Conservation (phyloP, 2,329 filamentous ascomycete species). For the Calcarisporium arbuscula region DNA sequence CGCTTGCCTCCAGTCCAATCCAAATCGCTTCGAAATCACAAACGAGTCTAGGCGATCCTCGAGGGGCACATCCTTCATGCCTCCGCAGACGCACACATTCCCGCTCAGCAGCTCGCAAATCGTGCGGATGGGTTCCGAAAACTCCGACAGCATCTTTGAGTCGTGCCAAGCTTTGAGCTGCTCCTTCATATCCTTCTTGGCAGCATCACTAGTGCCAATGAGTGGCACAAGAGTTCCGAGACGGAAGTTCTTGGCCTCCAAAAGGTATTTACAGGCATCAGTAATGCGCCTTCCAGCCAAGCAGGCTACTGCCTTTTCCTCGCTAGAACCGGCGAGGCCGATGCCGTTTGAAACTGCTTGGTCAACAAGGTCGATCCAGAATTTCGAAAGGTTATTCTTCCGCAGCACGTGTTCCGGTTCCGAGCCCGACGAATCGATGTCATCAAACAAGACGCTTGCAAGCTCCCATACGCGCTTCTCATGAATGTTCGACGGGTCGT, state of each 20-base stretch:
- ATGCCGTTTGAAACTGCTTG: conserved; percentile 47
- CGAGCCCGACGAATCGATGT: conserved; percentile 39
- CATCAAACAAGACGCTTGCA: conserved; percentile 79
- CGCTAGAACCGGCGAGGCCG: conserved; percentile 54
- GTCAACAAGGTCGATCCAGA: conserved; percentile 62
- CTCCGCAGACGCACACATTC: conserved; percentile 77
- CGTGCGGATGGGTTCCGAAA: conserved; percentile 74
- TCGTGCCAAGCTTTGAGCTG: conserved; percentile 83
- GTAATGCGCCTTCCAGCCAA: conserved; percentile 72
- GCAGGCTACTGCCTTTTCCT: conserved; percentile 78
- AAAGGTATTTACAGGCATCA: conserved; percentile 75
- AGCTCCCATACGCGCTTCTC: conserved; percentile 81
- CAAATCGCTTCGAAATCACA: conserved; percentile 75
- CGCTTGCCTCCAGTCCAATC: conserved; percentile 85
- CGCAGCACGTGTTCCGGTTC: conserved; percentile 34
- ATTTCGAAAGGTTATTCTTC: conserved; percentile 60
- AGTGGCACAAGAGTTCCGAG: conserved; percentile 80
- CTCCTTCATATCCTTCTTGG: conserved; percentile 66
- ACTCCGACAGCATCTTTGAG: conserved; percentile 78
- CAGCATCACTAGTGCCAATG: conserved; percentile 65
- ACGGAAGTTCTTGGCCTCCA: conserved; percentile 71
- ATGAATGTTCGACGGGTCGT: conserved; percentile 43
- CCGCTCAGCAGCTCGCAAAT: conserved; percentile 87
- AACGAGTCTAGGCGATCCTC: conserved; percentile 81
- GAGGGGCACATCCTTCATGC: conserved; percentile 62